Evolutionary conservation across 257 asterid genomes (phyloP).

Genomic region (Solanum phureja): DNA sequence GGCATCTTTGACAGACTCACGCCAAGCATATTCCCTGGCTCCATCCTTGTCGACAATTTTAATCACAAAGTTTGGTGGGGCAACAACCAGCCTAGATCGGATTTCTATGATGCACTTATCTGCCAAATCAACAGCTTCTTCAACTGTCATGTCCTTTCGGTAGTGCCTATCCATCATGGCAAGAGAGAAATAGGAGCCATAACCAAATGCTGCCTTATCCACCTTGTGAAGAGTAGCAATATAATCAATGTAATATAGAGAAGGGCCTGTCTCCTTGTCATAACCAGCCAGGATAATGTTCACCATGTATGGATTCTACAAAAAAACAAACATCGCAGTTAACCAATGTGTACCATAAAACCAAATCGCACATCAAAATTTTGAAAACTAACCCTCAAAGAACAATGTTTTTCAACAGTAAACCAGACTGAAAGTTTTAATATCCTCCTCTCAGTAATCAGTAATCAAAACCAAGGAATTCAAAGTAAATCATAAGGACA

Average conservation of each 20-base stretch:
- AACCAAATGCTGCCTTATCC: slow-evolving; percentile 88
- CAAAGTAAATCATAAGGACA: background rate
- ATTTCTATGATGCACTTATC: slow-evolving; percentile 75
- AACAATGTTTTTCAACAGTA: background rate
- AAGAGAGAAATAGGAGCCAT: slow-evolving; percentile 84
- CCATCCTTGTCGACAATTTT: slow-evolving; percentile 90
- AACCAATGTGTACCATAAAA: background rate
- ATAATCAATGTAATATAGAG: slow-evolving; percentile 71
- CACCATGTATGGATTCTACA: slow-evolving; percentile 78
- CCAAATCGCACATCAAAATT: background rate
- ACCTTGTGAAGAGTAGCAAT: slow-evolving; percentile 87
- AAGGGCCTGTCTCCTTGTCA: slow-evolving; percentile 86
- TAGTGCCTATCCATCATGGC: slow-evolving; percentile 92
- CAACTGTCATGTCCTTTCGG: slow-evolving; percentile 72
- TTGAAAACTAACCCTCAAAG: background rate
- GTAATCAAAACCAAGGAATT: background rate
- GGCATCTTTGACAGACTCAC: slow-evolving; percentile 54
- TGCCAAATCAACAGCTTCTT: slow-evolving; percentile 76
- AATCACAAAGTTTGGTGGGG: slow-evolving; percentile 87
- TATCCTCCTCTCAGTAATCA: background rate
- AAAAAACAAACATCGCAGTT: background rate
- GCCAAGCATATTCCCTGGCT: slow-evolving; percentile 79
- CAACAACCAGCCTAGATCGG: slow-evolving; percentile 72
- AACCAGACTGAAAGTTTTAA: background rate
- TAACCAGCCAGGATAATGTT: slow-evolving; percentile 86